These are phyloP conservation scores for Ciborinia camelliae DNA, from an alignment of 2,329 filamentous ascomycete species.

Conservation along the genomic window DNA sequence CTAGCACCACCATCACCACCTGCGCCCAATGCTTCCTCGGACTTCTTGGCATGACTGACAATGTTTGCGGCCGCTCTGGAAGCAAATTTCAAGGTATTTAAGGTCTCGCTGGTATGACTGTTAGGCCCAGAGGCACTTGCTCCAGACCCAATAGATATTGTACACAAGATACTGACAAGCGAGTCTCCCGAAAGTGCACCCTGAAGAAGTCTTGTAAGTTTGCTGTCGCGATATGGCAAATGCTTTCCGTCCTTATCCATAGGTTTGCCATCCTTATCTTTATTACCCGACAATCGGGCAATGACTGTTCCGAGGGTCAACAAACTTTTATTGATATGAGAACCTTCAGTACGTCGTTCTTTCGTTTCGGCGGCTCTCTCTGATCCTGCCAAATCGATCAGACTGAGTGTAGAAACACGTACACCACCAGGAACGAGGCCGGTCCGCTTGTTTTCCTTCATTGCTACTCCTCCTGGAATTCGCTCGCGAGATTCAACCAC, in stretches of 20 bases:
- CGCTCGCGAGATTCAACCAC: constrained; percentile 96
- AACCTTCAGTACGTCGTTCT: constrained; percentile 88
- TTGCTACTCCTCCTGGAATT: constrained; percentile 50
- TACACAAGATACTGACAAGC: constrained; percentile 94
- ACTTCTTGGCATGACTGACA: constrained; percentile 92
- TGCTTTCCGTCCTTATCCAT: constrained; percentile 85
- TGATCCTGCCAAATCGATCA: constrained; percentile 95
- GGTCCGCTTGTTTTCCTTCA: constrained; percentile 61
- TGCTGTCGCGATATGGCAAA: constrained; percentile 94
- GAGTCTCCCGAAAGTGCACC: constrained; percentile 90
- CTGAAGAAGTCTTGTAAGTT: constrained; percentile 88
- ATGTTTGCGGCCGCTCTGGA: constrained; percentile 97
- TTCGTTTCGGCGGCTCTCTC: constrained; percentile 95
- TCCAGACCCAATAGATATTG: constrained; percentile 81
- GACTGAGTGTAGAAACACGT: constrained; percentile 86
- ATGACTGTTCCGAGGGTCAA: constrained; percentile 95
- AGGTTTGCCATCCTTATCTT: constrained; percentile 72
- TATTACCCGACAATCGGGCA: constrained; percentile 82
- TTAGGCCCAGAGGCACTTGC: constrained; percentile 68
- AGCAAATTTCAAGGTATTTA: constrained; percentile 96
- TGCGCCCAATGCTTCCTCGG: constrained; percentile 74
- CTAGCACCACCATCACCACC: constrained; percentile 82
- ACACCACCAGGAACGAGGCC: constrained; percentile 80
- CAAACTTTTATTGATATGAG: constrained; percentile 97
- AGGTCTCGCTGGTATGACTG: constrained; percentile 78